Conservation (phyloP, 2,329 filamentous ascomycete genomes). For the Uncinocarpus reesii region DNA sequence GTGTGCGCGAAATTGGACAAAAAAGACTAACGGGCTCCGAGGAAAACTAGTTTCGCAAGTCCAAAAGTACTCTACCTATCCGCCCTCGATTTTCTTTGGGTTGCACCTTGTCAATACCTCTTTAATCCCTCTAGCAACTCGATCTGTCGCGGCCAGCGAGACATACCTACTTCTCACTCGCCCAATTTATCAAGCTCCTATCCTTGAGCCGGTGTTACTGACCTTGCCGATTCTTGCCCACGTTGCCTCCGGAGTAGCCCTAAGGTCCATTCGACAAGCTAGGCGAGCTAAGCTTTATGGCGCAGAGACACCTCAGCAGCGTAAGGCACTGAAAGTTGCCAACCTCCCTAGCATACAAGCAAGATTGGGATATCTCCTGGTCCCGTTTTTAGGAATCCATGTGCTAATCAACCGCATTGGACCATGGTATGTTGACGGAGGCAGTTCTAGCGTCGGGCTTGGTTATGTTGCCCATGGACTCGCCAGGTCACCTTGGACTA, state of each 20-base stretch:
- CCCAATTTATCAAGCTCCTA: constrained; percentile 78
- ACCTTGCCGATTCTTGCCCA: constrained; percentile 64
- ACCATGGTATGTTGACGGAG: constrained; percentile 67
- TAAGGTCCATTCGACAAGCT: constrained; percentile 64
- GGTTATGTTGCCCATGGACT: constrained; percentile 81
- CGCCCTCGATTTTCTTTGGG: constrained; percentile 63
- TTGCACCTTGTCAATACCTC: constrained; percentile 75
- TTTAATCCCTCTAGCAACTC: constrained; percentile 64
- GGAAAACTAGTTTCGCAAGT: constrained; percentile 53
- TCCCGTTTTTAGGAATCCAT: constrained; percentile 59
- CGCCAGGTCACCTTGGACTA: constrained; percentile 54
- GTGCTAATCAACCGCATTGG: constrained; percentile 64
- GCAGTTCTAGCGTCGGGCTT: constrained; percentile 74
- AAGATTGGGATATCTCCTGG: constrained; percentile 59
- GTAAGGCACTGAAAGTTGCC: constrained; percentile 24
- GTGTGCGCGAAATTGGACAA: background rate
- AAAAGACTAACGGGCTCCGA: background rate
- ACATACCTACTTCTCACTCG: constrained; percentile 81
- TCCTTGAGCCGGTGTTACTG: constrained; percentile 71
- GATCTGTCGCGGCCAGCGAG: constrained; percentile 64
- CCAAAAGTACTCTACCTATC: constrained; percentile 83
- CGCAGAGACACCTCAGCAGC: constrained; percentile 49
- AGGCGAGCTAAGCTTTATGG: constrained; percentile 68
- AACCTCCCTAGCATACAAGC: constrained; percentile 61
- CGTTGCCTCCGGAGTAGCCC: constrained; percentile 61